These are phyloP conservation scores for Aspergillus kassunensis DNA, from an alignment of 495 filamentous ascomycete species.

Conservation along the genomic window DNA sequence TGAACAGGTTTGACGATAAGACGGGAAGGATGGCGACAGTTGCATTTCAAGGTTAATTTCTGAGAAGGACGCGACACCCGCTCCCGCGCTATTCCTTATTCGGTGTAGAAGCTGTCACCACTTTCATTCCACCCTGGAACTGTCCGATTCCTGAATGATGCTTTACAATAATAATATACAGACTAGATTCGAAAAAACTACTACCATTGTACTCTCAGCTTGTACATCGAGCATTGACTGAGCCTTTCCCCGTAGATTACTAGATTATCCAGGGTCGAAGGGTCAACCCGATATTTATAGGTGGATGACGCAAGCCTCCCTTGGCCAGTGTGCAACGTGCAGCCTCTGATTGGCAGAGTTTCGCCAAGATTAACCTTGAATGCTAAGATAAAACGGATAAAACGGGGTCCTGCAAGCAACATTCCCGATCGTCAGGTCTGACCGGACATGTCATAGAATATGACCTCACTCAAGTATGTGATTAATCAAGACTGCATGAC, in stretches of 20 bases:
- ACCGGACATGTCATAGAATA: no score
- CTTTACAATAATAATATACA: no score
- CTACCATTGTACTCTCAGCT: no score
- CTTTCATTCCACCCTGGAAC: background rate
- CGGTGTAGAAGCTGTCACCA: background rate
- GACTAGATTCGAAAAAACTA: no score
- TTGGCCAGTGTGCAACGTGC: slow-evolving; percentile 1
- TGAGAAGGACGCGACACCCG: slow-evolving; percentile 16
- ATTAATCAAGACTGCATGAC: background rate
- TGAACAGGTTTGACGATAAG: slow-evolving; percentile 16
- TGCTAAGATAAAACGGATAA: background rate
- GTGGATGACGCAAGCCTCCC: slow-evolving; percentile 13
- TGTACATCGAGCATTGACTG: no score
- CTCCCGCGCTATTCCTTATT: slow-evolving; percentile 7
- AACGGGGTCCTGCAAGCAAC: slow-evolving; percentile 4
- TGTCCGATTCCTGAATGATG: no score
- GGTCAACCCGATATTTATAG: slow-evolving; percentile 10
- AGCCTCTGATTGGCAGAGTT: slow-evolving; percentile 3
- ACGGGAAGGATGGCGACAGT: slow-evolving; percentile 22
- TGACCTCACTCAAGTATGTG: background rate
- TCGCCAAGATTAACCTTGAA: slow-evolving; percentile 2
- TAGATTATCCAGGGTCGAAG: no score
- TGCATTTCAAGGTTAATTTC: background rate
- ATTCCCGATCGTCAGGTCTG: no score
- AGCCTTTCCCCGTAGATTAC: no score